Evolutionary conservation across 495 filamentous ascomycete species (phyloP).

Genomic region (Hypoxylon subgilvum): DNA sequence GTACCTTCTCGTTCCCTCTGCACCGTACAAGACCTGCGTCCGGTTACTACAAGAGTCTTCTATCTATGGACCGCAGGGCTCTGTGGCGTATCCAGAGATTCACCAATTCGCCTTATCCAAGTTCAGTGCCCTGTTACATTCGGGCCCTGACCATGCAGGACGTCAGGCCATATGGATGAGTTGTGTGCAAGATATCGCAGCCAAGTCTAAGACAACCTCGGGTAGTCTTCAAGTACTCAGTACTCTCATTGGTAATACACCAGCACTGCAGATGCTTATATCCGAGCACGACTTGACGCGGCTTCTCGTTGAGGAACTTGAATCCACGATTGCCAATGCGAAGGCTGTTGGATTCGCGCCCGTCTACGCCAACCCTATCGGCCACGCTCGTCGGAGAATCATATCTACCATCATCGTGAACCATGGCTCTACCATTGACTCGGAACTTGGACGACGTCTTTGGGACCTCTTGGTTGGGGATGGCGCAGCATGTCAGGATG

Average conservation of each 20-base stretch:
- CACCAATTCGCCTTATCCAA: conserved; percentile 66
- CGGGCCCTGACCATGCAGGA: conserved; percentile 42
- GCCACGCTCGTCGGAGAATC: conserved; percentile 63
- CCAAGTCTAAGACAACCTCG: conserved; percentile 48
- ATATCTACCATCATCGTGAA: conserved; percentile 62
- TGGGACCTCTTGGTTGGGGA: conserved; percentile 73
- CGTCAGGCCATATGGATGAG: conserved; percentile 50
- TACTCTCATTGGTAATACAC: conserved; percentile 50
- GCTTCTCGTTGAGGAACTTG: conserved; percentile 58
- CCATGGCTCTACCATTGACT: conserved; percentile 64
- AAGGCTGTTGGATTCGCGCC: conserved; percentile 43
- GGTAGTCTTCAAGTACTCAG: conserved; percentile 77
- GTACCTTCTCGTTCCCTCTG: conserved; percentile 12
- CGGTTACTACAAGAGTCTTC: conserved; percentile 72
- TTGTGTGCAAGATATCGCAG: conserved; percentile 55
- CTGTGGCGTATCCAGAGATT: conserved; percentile 51
- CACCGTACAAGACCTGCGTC: conserved; percentile 64
- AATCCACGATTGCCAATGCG: conserved; percentile 45
- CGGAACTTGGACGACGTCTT: conserved; percentile 64
- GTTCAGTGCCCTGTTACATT: conserved; percentile 56
- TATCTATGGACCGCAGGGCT: conserved; percentile 47
- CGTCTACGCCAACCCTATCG: conserved; percentile 48
- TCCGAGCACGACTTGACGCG: conserved; percentile 52
- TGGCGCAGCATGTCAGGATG: conserved; percentile 58
- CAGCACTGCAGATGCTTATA: conserved; percentile 47